These are phyloP conservation scores for Pisolithus sp. DNA, from an alignment of 768 basidiomycete genomes.

Conservation along the genomic window DNA sequence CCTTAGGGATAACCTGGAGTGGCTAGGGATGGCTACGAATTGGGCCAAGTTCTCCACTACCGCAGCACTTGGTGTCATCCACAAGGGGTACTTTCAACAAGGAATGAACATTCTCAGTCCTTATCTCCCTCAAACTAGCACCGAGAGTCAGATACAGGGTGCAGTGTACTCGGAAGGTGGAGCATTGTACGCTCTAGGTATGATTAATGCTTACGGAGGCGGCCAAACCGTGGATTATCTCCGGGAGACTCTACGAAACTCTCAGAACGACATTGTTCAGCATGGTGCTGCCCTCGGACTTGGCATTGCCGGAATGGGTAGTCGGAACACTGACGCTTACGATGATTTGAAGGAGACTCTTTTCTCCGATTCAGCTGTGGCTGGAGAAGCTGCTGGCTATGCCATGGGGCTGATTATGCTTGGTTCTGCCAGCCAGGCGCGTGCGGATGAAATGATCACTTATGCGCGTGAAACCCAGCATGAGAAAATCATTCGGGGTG, in stretches of 20 bases:
- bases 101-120: conserved; percentile 90
- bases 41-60: conserved; percentile 99
- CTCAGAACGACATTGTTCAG: conserved; percentile 83
- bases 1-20: conserved; percentile 92
- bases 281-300: conserved; percentile 96
- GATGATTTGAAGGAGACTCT: conserved; percentile 86
- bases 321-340: conserved; percentile 81
- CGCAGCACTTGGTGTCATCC: conserved; percentile 93
- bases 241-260: conserved; percentile 68
- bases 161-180: conserved; percentile 93
- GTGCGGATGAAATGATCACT: conserved; percentile 89
- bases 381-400: conserved; percentile 93
- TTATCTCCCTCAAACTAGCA: conserved; percentile 78
- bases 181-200: conserved; percentile 88
- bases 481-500: conserved; percentile 97
- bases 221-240: conserved; percentile 67
- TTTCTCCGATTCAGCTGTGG: conserved; percentile 91
- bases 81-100: conserved; percentile 93
- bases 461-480: conserved; percentile 98
- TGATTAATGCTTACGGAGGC: conserved; percentile 88
- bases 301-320: conserved; percentile 94
- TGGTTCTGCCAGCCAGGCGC: conserved; percentile 76
- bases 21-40: conserved; percentile 90
- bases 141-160: conserved; percentile 70
- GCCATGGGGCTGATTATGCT: conserved; percentile 99